Base-by-base conservation (phyloP, 2,329 filamentous ascomycete genomes). In the Xylaria sp. region DNA sequence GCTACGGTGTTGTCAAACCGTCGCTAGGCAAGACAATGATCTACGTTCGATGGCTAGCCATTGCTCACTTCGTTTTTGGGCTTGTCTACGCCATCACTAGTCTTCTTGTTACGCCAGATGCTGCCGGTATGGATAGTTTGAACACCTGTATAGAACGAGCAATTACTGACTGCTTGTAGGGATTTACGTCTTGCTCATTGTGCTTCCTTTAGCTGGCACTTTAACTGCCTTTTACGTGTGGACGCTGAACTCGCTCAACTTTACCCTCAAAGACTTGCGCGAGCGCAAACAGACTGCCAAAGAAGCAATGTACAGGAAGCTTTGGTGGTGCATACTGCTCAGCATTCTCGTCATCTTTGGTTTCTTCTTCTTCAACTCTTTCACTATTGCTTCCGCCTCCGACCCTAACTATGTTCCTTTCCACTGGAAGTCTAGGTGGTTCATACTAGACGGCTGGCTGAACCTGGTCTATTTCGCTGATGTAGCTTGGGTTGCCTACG, bases 321-420 rank as follows among this genome's bases (percentile, higher is more conserved):
- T 99, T 13, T 99, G 96, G 93, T 99, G 93, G 93, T 94, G 92
- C 75, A 97, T 99, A 62, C 83, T 99, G 46, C 83, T 87, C 66
- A 96, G 91, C 75, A 96, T 99, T 74, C 80, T 98, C 49, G 92
- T 98, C 70, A 97, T 98, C 70, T 99, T 99, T 71, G 93, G 85
- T 59, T 99, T 99, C 81, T 97, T 99, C 83, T 98, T 99, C 82
- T 89, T 98, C 81, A 98, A 97, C 82, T 96, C 91, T 69, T 93
- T 97, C 77, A 92, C 91, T 0, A 97, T 99, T 75, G 94, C 93
- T 49, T 93, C 93, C 11, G 87, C 88, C 48, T 86, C 85, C 48
- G 90, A 93, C 66, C 91, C 91, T 0, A 90, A 96, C 75, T 99
- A 96, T 75, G 92, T 97, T 4, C 95, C 95, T 1, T 91, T 92